Percentiles rank a stretch among this genome's conserved stretches.
Evolutionary conservation across 2,329 filamentous ascomycete species (phyloP).

Genomic region (Chrysoporthe puriensis): DNA sequence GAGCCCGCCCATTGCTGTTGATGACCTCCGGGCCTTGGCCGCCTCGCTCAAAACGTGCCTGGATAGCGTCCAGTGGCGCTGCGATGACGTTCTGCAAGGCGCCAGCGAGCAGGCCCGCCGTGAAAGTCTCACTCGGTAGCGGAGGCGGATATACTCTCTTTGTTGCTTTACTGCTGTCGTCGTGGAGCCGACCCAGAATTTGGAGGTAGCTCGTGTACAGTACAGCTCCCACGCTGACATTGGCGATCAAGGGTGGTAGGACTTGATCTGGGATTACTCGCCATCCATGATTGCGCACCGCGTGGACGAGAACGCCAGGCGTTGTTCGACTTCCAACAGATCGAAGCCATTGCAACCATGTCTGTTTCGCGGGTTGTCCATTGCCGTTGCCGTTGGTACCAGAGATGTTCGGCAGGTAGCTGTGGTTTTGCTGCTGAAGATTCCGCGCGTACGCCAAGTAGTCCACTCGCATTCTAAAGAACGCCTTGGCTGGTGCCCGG

Average conservation of each 20-base stretch:
- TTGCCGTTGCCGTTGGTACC: slow-evolving; percentile 28
- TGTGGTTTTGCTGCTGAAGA: slow-evolving; percentile 48
- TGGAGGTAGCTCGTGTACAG: slow-evolving; percentile 78
- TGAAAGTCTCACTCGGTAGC: slow-evolving; percentile 63
- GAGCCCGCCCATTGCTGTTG: slow-evolving; percentile 44
- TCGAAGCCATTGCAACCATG: slow-evolving; percentile 53
- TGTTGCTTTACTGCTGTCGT: slow-evolving; percentile 58
- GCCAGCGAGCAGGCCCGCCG: slow-evolving; percentile 72
- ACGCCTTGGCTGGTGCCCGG: slow-evolving; percentile 86
- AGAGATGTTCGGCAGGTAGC: slow-evolving; percentile 20
- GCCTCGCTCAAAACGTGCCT: slow-evolving; percentile 66
- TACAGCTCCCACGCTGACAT: slow-evolving; percentile 73
- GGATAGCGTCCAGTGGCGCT: slow-evolving; percentile 75
- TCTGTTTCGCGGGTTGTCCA: slow-evolving; percentile 25
- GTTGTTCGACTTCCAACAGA: slow-evolving; percentile 55
- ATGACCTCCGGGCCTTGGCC: slow-evolving; percentile 40
- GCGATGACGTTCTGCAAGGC: slow-evolving; percentile 71
- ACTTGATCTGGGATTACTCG: slow-evolving; percentile 74
- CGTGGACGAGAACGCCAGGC: slow-evolving; percentile 69
- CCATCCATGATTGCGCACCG: slow-evolving; percentile 73
- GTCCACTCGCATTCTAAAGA: slow-evolving; percentile 88
- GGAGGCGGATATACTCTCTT: slow-evolving; percentile 74
- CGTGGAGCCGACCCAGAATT: slow-evolving; percentile 67
- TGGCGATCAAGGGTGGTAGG: slow-evolving; percentile 75
- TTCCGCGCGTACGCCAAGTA: slow-evolving; percentile 67